Evolutionary conservation across 805 yeast species (phyloP), one percentile per base, ranked within the genome.

Genomic region (Brettanomyces sp.): DNA sequence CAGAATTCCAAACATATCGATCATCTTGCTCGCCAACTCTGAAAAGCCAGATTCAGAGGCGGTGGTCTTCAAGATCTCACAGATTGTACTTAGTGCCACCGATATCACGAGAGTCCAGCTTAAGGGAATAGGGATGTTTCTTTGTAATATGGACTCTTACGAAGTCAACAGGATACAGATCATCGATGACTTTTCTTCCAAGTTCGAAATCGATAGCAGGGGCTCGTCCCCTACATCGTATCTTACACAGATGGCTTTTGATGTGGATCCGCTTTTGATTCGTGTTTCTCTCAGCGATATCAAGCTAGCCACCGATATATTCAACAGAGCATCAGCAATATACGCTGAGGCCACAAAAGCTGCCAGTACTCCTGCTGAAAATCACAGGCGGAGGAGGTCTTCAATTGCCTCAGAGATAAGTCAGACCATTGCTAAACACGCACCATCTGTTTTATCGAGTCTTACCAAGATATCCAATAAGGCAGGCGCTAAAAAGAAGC

Each of bases 281-380:
- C 73, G 98, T 50, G 74, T 93, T 14, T 89, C 98, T 0, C 64
- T 91, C 46, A 72, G 95, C 48, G 99, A 93, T 67, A 85, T 93
- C 39, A 68, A 85, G 42, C 69, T 95, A 40, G 97, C 95, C 0
- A 61, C 84, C 54, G 68, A 72, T 11, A 86, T 93, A 28, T 73
- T 88, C 52, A 79, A 84, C 53, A 78, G 71, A 52, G 96, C 95
- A 0, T 74, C 82, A 5, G 77, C 72, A 24, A 66, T 78, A 54
- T 76, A 76, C 43, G 44, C 57, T 14, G 60, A 50, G 4, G 52
- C 54, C 4, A 39, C 48, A 2, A 52, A 47, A 5, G 47, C 44
- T 6, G 48, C 44, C 1, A 54, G 45, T 4, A 54, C 50, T 12
- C 57, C 13, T 7, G 24, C 24, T 8, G 35, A 18, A 6, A 4